phyloP scores from a whole-genome alignment of 495 filamentous ascomycete species.

The Astrocystis sublimbata region DNA sequence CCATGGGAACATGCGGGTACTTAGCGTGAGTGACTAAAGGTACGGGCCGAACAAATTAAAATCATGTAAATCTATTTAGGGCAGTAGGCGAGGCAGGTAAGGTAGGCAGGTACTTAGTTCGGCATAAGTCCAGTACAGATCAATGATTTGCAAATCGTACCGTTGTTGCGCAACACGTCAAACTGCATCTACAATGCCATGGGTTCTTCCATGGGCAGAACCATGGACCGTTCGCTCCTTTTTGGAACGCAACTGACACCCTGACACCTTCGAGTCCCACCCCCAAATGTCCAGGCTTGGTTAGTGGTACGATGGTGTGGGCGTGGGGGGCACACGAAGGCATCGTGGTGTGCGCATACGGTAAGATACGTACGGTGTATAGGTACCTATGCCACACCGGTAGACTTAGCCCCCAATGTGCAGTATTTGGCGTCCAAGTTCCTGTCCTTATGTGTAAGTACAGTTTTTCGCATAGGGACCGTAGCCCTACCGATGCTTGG shows the following conservation, averaged over 20 bases:
- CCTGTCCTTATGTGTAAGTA: slow-evolving; percentile 12
- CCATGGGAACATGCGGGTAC: slow-evolving; percentile 5
- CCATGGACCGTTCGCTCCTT: too few relatives aligned
- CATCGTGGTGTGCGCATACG: slow-evolving; percentile 13
- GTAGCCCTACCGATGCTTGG: too few relatives aligned
- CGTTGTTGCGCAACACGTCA: slow-evolving; percentile 5
- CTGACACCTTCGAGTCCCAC: slow-evolving; percentile 9
- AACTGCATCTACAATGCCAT: slow-evolving; percentile 12
- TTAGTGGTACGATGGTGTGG: slow-evolving; percentile 12
- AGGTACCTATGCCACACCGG: slow-evolving; percentile 5
- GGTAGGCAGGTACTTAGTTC: neutral
- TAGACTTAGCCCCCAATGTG: slow-evolving; percentile 4
- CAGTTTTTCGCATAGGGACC: too few relatives aligned
- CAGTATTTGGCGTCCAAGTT: too few relatives aligned
- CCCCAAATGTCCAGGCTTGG: slow-evolving; percentile 10
- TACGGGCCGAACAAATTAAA: slow-evolving; percentile 17
- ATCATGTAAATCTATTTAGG: slow-evolving; percentile 4
- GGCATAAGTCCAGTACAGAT: neutral
- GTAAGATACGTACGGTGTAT: slow-evolving; percentile 4
- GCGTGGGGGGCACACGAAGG: slow-evolving; percentile 11
- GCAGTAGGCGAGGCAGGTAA: neutral
- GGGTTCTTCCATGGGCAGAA: too few relatives aligned
- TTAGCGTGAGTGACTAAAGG: slow-evolving; percentile 10
- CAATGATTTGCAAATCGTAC: neutral
- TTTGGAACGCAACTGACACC: slow-evolving; percentile 12